Conservation (phyloP, 192 early-diverging fungal genomes). For the Dimargaris verticillata region DNA sequence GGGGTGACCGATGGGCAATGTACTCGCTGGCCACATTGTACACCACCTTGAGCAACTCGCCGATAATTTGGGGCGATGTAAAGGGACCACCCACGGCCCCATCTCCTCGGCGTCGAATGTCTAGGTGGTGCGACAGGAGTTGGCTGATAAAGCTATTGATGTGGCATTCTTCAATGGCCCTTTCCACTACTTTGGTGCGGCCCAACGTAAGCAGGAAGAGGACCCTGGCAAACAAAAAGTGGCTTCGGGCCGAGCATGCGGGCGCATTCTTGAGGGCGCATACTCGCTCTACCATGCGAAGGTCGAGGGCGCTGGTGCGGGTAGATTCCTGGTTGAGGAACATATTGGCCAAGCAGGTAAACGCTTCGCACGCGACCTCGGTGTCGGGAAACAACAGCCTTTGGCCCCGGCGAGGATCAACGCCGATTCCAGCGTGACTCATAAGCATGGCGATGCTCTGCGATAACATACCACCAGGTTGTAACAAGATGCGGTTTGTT, state of each 20-base stretch:
- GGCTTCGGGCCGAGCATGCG: not conserved
- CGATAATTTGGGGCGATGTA: not conserved
- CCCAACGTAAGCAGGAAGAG: slow-evolving; percentile 6
- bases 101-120: too few species aligned
- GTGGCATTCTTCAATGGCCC: not conserved
- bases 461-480: not conserved
- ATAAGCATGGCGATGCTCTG: slow-evolving; percentile 8
- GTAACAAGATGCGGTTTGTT: not conserved
- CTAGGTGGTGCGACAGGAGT: too few species aligned
- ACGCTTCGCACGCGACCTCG: not conserved
- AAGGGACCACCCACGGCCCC: too few species aligned
- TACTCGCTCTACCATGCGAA: not conserved
- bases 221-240: slow-evolving; percentile 3
- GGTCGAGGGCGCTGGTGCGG: not conserved
- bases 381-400: not conserved
- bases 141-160: too few species aligned
- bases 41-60: not conserved
- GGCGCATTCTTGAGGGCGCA: not conserved
- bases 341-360: slow-evolving; percentile 9
- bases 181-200: not conserved
- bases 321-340: slow-evolving; percentile 2
- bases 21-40: slow-evolving; percentile 8
- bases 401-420: not conserved
- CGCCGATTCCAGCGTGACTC: slow-evolving; percentile 1
- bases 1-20: not conserved